These are phyloP conservation scores for Ceratocystis albifundus DNA, from an alignment of 2,329 filamentous ascomycete species.

Conservation along the genomic window DNA sequence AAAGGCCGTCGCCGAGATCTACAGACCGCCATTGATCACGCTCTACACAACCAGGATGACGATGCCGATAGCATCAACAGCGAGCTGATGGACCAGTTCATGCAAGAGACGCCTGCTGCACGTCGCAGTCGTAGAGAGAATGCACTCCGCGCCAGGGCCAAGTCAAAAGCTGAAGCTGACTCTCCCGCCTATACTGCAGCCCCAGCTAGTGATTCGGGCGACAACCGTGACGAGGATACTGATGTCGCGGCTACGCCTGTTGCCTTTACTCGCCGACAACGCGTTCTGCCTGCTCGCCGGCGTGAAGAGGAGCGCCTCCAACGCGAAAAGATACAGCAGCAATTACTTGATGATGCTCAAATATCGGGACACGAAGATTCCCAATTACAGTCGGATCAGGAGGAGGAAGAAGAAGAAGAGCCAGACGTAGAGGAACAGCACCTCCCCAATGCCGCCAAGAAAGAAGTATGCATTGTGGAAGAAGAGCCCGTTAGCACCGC, in stretches of 20 bases:
- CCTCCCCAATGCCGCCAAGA: neutral
- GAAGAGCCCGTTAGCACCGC: neutral
- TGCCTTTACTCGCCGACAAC: constrained; percentile 15
- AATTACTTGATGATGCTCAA: neutral
- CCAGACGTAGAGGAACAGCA: neutral
- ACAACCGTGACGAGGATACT: constrained; percentile 6
- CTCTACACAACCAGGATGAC: constrained; percentile 23
- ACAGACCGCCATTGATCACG: constrained; percentile 24
- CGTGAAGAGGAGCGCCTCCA: constrained; percentile 13
- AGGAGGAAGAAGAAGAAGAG: neutral
- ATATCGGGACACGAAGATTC: neutral
- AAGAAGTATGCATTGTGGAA: neutral
- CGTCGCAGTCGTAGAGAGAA: constrained; percentile 15
- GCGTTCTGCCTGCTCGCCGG: constrained; percentile 16
- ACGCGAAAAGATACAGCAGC: constrained; percentile 3
- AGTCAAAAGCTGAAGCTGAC: neutral
- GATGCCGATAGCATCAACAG: constrained; percentile 20
- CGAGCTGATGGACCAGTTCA: constrained; percentile 22
- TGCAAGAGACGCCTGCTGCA: constrained; percentile 19
- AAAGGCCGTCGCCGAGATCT: constrained; percentile 25
- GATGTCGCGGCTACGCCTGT: neutral
- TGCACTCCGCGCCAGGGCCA: neutral
- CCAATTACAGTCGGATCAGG: neutral
- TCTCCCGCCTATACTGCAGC: neutral
- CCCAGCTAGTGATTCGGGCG: neutral